Conservation (phyloP, 768 basidiomycete genomes). For the Auricularia sp. region DNA sequence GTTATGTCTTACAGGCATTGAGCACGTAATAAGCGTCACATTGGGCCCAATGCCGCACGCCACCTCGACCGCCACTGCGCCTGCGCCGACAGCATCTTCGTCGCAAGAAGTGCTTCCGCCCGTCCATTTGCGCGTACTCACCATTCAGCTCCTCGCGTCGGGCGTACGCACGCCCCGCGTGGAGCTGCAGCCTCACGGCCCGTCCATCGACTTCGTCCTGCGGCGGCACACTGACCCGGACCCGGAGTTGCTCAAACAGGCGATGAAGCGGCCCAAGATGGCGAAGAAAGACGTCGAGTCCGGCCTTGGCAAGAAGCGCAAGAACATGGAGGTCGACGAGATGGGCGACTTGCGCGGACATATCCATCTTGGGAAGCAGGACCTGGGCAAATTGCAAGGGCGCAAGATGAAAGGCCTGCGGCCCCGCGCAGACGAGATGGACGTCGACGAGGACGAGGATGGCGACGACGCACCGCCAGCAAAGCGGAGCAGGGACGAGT, state of each 20-base stretch:
- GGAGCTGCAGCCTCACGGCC: slow-evolving; percentile 82
- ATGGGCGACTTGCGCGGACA: slow-evolving; percentile 94
- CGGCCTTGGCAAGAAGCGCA: slow-evolving; percentile 83
- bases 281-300: slow-evolving; percentile 81
- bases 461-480: background rate
- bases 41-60: slow-evolving; percentile 53
- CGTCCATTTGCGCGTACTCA: slow-evolving; percentile 85
- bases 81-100: slow-evolving; percentile 6
- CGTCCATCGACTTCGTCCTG: slow-evolving; percentile 72
- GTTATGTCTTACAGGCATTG: slow-evolving; percentile 73
- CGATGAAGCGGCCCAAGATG: slow-evolving; percentile 76
- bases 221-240: slow-evolving; percentile 69
- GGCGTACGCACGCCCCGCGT: slow-evolving; percentile 74
- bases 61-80: slow-evolving; percentile 34
- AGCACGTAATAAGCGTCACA: slow-evolving; percentile 79
- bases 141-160: slow-evolving; percentile 58
- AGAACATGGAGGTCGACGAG: slow-evolving; percentile 93
- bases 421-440: slow-evolving; percentile 20
- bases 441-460: slow-evolving; percentile 4
- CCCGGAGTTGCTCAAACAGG: slow-evolving; percentile 66
- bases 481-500: background rate
- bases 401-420: slow-evolving; percentile 96
- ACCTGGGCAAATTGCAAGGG: slow-evolving; percentile 74
- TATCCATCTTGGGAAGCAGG: slow-evolving; percentile 84
- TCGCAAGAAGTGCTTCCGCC: slow-evolving; percentile 46